Evolutionary conservation across 164 flowering plant species (phyloP), one percentile per base, ranked within the genome.

Genomic region (Chimonanthus salicifolius): DNA sequence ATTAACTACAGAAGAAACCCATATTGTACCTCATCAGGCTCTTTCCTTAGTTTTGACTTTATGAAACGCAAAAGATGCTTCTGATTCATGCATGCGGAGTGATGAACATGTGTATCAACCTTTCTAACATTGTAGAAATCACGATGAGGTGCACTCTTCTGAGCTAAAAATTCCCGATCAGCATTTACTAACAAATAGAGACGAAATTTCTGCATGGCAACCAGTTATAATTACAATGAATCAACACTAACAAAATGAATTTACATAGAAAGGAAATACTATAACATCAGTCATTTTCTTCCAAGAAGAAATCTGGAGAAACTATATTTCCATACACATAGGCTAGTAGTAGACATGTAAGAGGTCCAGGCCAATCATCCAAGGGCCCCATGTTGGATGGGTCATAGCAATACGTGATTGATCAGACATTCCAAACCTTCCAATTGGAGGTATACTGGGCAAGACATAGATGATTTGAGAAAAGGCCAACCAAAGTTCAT

Each of bases 81-180:
- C 82, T 88, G 94, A 76, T 90, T 90, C 94, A 90, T 90, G 85
- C 94, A 90, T 49, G 94, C 94, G 49, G 94, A 90, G 76, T 90
- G 94, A 83, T 90, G 94, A 8, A 90, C 84, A 78, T 90, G 94
- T 5, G 94, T 90, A 81, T 90, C 94, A 62, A 90, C 94, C 75
- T 90, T 90, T 66, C 94, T 81, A 66, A 90, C 81, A 79, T 90
- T 90, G 80, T 90, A 90, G 74, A 90, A 88, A 76, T 90, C 94
- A 71, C 94, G 90, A 74, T 89, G 94, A 0, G 94, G 90, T 43
- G 94, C 94, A 83, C 88, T 76, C 75, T 89, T 89, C 82, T 89
- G 94, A 75, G 87, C 90, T 62, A 90, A 76, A 70, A 88, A 88
- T 78, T 90, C 94, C 78, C 80, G 78, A 77, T 88, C 94, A 66